Conservation (phyloP, 352 stramenopile species). For the Pythium rishiriense region DNA sequence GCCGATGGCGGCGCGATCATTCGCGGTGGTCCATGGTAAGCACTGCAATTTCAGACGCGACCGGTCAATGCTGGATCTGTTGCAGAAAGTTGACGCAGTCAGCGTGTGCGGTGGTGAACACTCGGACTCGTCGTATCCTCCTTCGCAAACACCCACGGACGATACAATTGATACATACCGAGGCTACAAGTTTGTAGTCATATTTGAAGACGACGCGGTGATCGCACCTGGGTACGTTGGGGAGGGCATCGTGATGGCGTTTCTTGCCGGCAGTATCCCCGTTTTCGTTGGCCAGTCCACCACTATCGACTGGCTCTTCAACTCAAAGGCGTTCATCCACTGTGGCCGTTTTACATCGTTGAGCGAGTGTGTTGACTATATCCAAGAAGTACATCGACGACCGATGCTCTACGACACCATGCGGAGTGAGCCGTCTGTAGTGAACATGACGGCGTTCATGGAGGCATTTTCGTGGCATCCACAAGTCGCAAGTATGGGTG, state of each 20-base stretch:
- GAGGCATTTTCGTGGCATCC: conserved; percentile 23
- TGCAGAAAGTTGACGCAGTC: conserved; percentile 42
- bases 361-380: conserved; percentile 26
- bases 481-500: conserved; percentile 12
- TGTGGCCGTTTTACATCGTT: conserved; percentile 42
- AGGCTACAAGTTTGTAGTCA: conserved; percentile 59
- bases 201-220: conserved; percentile 46
- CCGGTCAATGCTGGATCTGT: conserved; percentile 47
- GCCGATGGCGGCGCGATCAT: neutral
- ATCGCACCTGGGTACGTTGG: conserved; percentile 44
- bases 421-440: neutral
- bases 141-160: conserved; percentile 4
- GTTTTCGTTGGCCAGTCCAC: conserved; percentile 53
- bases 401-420: conserved; percentile 3
- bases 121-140: neutral
- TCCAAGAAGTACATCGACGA: neutral
- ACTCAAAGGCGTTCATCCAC: conserved; percentile 52
- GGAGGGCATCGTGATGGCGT: conserved; percentile 61
- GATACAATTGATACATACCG: conserved; percentile 6
- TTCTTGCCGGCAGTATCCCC: conserved; percentile 55
- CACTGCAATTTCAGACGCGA: conserved; percentile 35
- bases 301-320: conserved; percentile 41
- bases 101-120: conserved; percentile 34
- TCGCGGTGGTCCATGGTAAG: neutral
- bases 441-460: conserved; percentile 8